phyloP scores from a whole-genome alignment of 495 filamentous ascomycete genomes.

The Hyaloscypha hepaticicola region DNA sequence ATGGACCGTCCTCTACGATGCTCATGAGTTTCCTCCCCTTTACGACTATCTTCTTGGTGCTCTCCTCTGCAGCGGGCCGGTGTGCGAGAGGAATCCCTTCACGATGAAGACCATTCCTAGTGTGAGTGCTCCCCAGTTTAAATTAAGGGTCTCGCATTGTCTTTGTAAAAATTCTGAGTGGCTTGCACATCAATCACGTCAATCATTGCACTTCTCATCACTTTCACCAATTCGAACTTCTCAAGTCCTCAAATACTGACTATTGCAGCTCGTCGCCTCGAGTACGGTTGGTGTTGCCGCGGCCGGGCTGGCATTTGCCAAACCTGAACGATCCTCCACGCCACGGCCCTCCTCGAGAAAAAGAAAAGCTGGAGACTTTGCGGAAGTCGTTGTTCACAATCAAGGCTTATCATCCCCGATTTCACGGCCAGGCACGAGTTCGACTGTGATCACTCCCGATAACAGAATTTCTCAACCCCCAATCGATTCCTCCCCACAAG shows the following conservation, averaged over 20 bases:
- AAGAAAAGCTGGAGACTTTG: conserved; percentile 43
- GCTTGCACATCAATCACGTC: background rate
- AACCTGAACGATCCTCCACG: conserved; percentile 40
- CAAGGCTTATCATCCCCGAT: conserved; percentile 37
- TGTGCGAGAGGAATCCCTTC: conserved; percentile 36
- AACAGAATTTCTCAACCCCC: conserved; percentile 32
- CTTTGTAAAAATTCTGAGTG: conserved; percentile 9
- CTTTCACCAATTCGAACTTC: background rate
- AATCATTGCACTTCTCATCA: background rate
- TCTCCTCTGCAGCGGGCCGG: conserved; percentile 27
- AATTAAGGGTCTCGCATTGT: conserved; percentile 18
- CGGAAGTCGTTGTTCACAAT: conserved; percentile 38
- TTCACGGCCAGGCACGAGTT: conserved; percentile 38
- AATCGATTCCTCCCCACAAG: conserved; percentile 28
- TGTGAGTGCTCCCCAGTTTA: conserved; percentile 48
- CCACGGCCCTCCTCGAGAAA: conserved; percentile 40
- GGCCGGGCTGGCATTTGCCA: conserved; percentile 52
- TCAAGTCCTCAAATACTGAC: conserved; percentile 8
- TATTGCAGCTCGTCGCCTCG: conserved; percentile 52
- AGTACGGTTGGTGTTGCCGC: conserved; percentile 60
- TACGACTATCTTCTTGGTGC: conserved; percentile 33
- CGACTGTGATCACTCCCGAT: conserved; percentile 34
- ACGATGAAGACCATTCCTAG: conserved; percentile 64
- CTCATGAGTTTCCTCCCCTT: conserved; percentile 26
- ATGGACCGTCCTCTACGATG: conserved; percentile 20